Evolutionary conservation across 1,284 basidiomycete genomes (phyloP), one percentile per base, ranked within the genome.

Genomic region (Ganoderma sinense): DNA sequence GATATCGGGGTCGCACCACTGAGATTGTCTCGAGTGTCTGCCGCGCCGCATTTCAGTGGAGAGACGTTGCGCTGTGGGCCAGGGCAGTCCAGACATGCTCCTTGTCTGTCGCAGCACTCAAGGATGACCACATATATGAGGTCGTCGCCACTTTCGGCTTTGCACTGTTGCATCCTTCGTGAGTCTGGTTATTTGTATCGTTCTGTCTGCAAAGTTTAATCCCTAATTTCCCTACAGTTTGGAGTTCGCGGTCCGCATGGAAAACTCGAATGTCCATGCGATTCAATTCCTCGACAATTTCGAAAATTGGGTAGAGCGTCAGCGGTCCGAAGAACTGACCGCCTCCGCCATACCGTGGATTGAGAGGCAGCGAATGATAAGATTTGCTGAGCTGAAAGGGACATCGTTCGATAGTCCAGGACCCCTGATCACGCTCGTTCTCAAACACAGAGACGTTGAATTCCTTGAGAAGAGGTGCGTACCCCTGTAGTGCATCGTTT

Each of bases 41-140:
- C 33, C 20, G 10, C 8, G 65, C 58, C 0, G 72, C 69, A 2
- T 10, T 40, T 1, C 29, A 14, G n/a, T 73, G 69, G 69, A 43
- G 26, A 39, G 45, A 64, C 18, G 13, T 33, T 23, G 40, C 40
- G 20, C 40, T 71, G 2, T 73, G 71, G 71, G 8, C 60, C 16
- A 45, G 14, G 4, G 62, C 56, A 7, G 5, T 64, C 23, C 45
- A 51, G 18, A 11, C 53, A 51, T 51, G 48, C 48, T 23, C 13
- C 14, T 13, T 23, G 6, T 51, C 48, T 26, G 48, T 51, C 48
- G 23, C 48, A 23, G 48, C 26, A 0, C 48, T 51, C 48, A 51
- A 51, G 48, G n/a, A 26, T 11, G 48, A 51, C 26, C 48, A 51
- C 23, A 51, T 51, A 51, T 26, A 51, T 10, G 48, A 26, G 23